These are phyloP conservation scores for Malassezia sympodialis DNA, from an alignment of 1,284 basidiomycete genomes.

Conservation along the genomic window DNA sequence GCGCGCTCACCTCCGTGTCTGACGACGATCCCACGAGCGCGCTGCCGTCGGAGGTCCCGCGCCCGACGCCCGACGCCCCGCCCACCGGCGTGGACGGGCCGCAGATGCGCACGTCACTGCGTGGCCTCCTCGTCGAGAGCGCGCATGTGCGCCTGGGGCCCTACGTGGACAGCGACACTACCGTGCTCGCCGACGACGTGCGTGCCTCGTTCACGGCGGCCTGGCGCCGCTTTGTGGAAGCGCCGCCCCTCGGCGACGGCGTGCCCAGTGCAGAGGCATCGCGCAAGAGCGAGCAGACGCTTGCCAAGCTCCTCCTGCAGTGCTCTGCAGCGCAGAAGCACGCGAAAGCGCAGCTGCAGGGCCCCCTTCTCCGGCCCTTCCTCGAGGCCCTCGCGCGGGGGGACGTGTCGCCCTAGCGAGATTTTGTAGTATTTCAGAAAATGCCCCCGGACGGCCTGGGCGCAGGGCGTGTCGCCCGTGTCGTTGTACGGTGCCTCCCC, in stretches of 20 bases:
- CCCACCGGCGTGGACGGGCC: background rate
- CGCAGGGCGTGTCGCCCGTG: background rate
- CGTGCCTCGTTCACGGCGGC: background rate
- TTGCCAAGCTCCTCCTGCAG: conserved; percentile 21
- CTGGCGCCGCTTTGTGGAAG: background rate
- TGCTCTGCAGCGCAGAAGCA: conserved; percentile 10
- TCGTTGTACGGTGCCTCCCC: background rate
- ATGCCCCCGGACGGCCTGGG: background rate
- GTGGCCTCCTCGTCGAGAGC: background rate
- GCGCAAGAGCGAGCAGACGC: conserved; percentile 21
- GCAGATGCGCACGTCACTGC: background rate
- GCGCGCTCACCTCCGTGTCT: background rate
- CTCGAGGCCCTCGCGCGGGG: background rate
- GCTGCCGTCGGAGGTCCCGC: background rate
- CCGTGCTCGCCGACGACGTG: background rate
- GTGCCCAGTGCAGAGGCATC: conserved; percentile 11
- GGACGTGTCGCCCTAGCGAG: background rate
- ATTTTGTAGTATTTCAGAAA: background rate
- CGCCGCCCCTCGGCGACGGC: background rate
- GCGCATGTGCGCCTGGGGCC: conserved; percentile 1
- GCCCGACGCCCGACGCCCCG: background rate
- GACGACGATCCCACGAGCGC: background rate
- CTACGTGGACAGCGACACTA: background rate
- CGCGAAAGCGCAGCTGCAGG: background rate
- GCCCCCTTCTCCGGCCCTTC: background rate